Base-by-base conservation (phyloP, 805 yeast species). In the Crinitomyces ghanaensis region DNA sequence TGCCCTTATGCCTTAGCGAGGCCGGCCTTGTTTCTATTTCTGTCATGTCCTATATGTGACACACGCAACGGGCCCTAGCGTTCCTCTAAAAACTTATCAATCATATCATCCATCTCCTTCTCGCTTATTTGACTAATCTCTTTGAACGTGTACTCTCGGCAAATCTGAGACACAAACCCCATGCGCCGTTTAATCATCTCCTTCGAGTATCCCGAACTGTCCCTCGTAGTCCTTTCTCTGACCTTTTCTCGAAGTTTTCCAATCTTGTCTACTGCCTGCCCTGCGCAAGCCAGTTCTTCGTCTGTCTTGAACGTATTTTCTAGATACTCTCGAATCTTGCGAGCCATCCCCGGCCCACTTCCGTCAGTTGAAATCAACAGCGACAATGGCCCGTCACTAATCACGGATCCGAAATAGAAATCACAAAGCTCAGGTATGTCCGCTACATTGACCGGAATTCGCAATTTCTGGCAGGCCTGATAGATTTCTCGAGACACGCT, bases 281-380 rank as follows among this genome's bases (percentile, higher is more conserved):
- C n/a, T n/a, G n/a, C n/a, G n/a, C n/a, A n/a, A n/a, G n/a, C n/a
- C n/a, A n/a, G n/a, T 33, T 69, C 74, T 9, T 57, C 53, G 18
- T 57, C 60, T 21, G 68, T 63, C 31, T 56, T 39, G n/a, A n/a
- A n/a, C n/a, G n/a, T n/a, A 2, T 57, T 56, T 28, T 62, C 66
- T 24, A 82, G 58, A 42, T 68, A 67, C 35, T 68, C 64, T 15
- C 77, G 68, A 35, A 82, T 75, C 24, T 71, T 57, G 37, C 71
- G 66, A 33, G 84, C 77, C 45, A 82, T 65, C 34, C 91, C 57
- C 1, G 94, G 94, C 2, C 86, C 77, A 45, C 74, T 70, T 3
- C 93, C 93, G 52, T 80, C 81, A 8, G 93, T 80, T 25, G 83
- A 72, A 9, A 82, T 77, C 86, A 82, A 76, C 24, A 82, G 66